phyloP scores from a whole-genome alignment of 495 filamentous ascomycete genomes.

The Hypoxylon cercidicola region DNA sequence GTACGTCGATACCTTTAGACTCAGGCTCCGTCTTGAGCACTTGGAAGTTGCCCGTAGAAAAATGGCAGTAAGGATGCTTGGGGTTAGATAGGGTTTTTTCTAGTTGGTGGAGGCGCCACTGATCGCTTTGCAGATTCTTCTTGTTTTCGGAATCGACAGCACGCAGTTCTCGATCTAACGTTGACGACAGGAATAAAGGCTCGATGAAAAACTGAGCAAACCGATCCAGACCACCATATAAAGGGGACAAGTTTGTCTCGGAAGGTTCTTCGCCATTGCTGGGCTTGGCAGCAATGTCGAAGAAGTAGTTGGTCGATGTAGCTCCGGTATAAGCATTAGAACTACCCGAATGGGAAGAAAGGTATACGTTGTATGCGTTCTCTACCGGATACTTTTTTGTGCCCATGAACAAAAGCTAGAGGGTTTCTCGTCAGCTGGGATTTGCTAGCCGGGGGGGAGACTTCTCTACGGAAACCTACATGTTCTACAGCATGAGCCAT shows the following conservation, averaged over 20 bases:
- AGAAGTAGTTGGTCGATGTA: slow-evolving; percentile 98
- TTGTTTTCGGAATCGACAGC: slow-evolving; percentile 99
- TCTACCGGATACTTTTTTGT: slow-evolving; percentile 97
- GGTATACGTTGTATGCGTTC: slow-evolving; percentile 95
- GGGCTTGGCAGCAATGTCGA: slow-evolving; percentile 85
- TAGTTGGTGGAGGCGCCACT: slow-evolving; percentile 92
- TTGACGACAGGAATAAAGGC: slow-evolving; percentile 89
- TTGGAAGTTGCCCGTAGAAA: slow-evolving; percentile 93
- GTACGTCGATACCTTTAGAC: slow-evolving; percentile 83
- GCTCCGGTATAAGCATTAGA: slow-evolving; percentile 96
- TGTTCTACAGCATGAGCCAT: slow-evolving; percentile 90
- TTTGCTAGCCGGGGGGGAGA: not conserved
- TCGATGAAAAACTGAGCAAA: slow-evolving; percentile 98
- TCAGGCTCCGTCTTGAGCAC: slow-evolving; percentile 87
- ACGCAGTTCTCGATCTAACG: slow-evolving; percentile 87
- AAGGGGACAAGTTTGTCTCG: slow-evolving; percentile 69
- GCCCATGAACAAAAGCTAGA: slow-evolving; percentile 95
- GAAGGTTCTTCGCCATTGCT: slow-evolving; percentile 64
- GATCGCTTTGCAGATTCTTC: slow-evolving; percentile 97
- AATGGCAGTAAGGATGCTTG: slow-evolving; percentile 93
- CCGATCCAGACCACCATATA: slow-evolving; percentile 91
- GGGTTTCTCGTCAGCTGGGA: slow-evolving; percentile 34
- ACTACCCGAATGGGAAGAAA: slow-evolving; percentile 85
- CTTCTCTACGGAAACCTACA: slow-evolving; percentile 47
- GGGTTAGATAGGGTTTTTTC: slow-evolving; percentile 91